Percentiles rank a stretch among this genome's conserved stretches.
phyloP scores from a whole-genome alignment of 352 stramenopile genomes.

The Plasmopara viticola region DNA sequence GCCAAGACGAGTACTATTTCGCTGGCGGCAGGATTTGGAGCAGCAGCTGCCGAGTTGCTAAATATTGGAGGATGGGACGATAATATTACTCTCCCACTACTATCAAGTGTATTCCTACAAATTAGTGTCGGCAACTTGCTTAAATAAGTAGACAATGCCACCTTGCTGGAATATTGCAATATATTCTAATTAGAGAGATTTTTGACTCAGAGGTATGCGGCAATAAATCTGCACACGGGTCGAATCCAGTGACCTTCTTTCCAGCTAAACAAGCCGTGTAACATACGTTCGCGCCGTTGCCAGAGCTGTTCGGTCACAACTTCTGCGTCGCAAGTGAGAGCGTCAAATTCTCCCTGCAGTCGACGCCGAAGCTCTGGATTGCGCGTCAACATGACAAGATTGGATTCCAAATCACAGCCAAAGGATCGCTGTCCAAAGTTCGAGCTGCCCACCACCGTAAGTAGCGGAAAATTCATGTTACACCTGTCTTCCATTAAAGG shows the following conservation, averaged over 20 bases:
- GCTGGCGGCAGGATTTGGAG: constrained; percentile 24
- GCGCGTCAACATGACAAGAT: constrained; percentile 60
- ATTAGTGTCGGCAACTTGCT: constrained; percentile 17
- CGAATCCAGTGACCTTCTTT: constrained; percentile 75
- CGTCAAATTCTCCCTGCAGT: constrained; percentile 48
- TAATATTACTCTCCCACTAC: constrained; percentile 47
- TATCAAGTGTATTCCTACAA: constrained; percentile 38
- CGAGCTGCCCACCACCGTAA: constrained; percentile 69
- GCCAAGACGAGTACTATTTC: constrained; percentile 12
- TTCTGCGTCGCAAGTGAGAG: constrained; percentile 39
- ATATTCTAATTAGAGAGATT: constrained; percentile 18
- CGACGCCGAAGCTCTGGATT: constrained; percentile 38
- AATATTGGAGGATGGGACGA: constrained; percentile 50
- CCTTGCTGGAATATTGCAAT: constrained; percentile 7
- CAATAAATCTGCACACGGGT: constrained; percentile 57
- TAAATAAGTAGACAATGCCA: constrained; percentile 4
- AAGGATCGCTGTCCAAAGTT: constrained; percentile 79
- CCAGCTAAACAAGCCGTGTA: constrained; percentile 61
- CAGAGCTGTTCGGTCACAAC: constrained; percentile 59
- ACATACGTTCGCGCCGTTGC: constrained; percentile 44
- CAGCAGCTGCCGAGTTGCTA: constrained; percentile 34
- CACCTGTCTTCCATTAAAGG: constrained; percentile 6
- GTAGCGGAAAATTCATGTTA: constrained; percentile 15
- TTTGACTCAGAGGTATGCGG: constrained; percentile 38
- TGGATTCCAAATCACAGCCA: constrained; percentile 67